A percentile compares a stretch with the other conserved stretches of the same genome.
phyloP scores from a whole-genome alignment of 2,329 filamentous ascomycete species.

The Sphaerostilbella broomeana region DNA sequence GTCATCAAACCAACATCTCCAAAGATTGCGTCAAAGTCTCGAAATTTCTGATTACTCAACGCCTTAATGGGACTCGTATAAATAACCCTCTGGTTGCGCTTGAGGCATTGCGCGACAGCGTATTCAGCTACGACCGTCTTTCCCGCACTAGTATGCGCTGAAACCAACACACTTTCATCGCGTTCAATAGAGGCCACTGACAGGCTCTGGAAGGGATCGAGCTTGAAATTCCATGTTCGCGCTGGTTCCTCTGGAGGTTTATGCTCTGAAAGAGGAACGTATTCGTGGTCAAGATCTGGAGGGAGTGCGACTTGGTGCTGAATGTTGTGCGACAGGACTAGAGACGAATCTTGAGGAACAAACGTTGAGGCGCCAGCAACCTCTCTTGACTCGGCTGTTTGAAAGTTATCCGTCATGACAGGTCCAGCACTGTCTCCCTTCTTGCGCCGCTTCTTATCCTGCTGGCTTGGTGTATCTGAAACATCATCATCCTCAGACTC shows the following conservation, averaged over 20 bases:
- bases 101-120: constrained; percentile 93
- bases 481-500: constrained; percentile 31
- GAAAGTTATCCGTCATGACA: constrained; percentile 85
- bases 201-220: constrained; percentile 95
- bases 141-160: constrained; percentile 93
- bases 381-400: constrained; percentile 90
- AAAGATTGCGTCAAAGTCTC: constrained; percentile 93
- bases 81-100: constrained; percentile 96
- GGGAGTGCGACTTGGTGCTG: constrained; percentile 96
- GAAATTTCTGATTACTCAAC: constrained; percentile 95
- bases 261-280: constrained; percentile 91
- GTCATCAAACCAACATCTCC: constrained; percentile 98
- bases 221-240: constrained; percentile 76
- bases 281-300: constrained; percentile 88
- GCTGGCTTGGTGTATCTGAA: constrained; percentile 42
- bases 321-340: constrained; percentile 93
- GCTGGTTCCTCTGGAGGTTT: constrained; percentile 83
- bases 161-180: constrained; percentile 93
- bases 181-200: constrained; percentile 92
- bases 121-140: constrained; percentile 99
- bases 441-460: constrained; percentile 57
- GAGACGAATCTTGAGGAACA: constrained; percentile 56
- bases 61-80: constrained; percentile 99
- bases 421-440: constrained; percentile 61
- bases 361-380: constrained; percentile 72